Conservation (phyloP, 768 basidiomycete genomes). For the Hemileccinum impolitum region DNA sequence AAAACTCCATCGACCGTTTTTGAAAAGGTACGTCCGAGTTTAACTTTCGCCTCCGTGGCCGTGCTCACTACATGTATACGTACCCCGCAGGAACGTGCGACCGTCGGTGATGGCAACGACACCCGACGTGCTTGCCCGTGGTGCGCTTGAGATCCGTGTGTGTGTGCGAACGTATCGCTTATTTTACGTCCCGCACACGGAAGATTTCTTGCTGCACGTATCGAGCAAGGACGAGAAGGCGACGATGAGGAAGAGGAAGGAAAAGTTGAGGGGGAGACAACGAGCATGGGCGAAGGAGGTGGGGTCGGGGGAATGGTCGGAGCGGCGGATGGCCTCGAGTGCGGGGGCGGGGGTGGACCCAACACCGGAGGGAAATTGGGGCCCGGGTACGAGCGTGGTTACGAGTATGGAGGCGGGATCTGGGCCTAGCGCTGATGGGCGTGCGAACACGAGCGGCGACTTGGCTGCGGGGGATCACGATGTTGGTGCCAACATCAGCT, state of each 20-base stretch:
- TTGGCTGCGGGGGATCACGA: neutral
- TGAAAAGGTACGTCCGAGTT: slow-evolving; percentile 50
- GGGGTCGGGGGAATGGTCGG: slow-evolving; percentile 13
- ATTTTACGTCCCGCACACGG: slow-evolving; percentile 26
- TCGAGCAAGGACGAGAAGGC: slow-evolving; percentile 9
- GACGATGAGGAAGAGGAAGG: neutral
- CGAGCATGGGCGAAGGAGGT: slow-evolving; percentile 15
- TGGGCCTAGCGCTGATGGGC: neutral
- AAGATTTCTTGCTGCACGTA: slow-evolving; percentile 20
- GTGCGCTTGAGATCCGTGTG: slow-evolving; percentile 77
- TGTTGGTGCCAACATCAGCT: neutral
- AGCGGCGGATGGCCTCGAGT: neutral
- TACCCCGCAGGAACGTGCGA: slow-evolving; percentile 21
- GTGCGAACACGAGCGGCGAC: neutral
- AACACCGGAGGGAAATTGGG: neutral
- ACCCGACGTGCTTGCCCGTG: slow-evolving; percentile 48
- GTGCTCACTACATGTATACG: neutral
- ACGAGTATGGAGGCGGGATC: neutral
- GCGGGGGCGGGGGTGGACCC: neutral
- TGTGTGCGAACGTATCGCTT: slow-evolving; percentile 52
- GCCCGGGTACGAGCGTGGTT: neutral
- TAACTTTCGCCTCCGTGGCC: neutral
- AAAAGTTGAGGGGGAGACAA: slow-evolving; percentile 9
- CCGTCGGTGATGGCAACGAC: slow-evolving; percentile 20
- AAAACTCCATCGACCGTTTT: slow-evolving; percentile 56